These are phyloP conservation scores for Thelonectria olida DNA, from an alignment of 2,329 filamentous ascomycete species.

Conservation along the genomic window DNA sequence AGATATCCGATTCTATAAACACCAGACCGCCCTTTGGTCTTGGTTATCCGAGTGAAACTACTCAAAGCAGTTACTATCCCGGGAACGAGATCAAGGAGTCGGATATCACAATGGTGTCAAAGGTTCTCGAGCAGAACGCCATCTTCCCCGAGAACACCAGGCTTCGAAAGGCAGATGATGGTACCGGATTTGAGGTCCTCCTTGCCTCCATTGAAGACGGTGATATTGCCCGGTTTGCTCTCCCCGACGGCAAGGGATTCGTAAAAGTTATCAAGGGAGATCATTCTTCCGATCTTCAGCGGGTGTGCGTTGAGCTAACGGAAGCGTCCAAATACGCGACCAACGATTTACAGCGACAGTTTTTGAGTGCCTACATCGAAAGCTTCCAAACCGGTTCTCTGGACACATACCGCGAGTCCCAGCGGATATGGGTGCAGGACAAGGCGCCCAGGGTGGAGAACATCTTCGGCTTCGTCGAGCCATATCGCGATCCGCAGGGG, in stretches of 20 bases:
- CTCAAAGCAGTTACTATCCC: constrained; percentile 67
- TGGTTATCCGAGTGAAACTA: constrained; percentile 61
- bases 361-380: constrained; percentile 61
- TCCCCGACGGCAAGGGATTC: constrained; percentile 3
- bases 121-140: constrained; percentile 58
- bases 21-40: constrained; percentile 61
- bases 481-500: constrained; percentile 69
- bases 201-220: constrained; percentile 42
- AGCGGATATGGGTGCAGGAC: constrained; percentile 67
- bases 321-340: constrained; percentile 58
- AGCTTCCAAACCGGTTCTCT: constrained; percentile 66
- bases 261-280: constrained; percentile 59
- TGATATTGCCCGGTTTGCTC: constrained; percentile 5
- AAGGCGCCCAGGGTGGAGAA: constrained; percentile 64
- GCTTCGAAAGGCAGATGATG: constrained; percentile 44
- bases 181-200: constrained; percentile 57
- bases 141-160: constrained; percentile 68
- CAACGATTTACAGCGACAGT: constrained; percentile 61
- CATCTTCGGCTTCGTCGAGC: constrained; percentile 70
- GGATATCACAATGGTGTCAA: constrained; percentile 62
- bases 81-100: constrained; percentile 59
- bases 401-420: constrained; percentile 63
- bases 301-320: constrained; percentile 56
- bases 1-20: constrained; percentile 56
- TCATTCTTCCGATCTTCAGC: constrained; percentile 58